A percentile compares a stretch with the other conserved stretches of the same genome.
These are phyloP conservation scores for Gentiana dahurica DNA, from an alignment of 257 asterid species.

Conservation along the genomic window DNA sequence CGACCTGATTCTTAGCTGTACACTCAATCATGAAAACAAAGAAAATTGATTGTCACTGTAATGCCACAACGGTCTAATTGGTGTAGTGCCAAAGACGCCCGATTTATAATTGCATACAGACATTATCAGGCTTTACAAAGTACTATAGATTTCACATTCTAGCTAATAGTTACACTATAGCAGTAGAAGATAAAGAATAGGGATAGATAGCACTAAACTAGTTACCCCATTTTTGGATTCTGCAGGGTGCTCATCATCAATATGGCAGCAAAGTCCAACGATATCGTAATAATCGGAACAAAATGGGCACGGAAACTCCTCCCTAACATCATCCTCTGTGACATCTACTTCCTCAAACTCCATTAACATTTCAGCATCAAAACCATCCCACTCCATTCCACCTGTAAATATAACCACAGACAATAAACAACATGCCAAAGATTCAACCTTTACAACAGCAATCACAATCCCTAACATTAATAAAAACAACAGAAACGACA, in stretches of 20 bases:
- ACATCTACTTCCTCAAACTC: constrained; percentile 70
- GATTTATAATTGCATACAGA: too few relatives aligned
- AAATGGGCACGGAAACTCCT: constrained; percentile 77
- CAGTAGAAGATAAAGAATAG: not conserved
- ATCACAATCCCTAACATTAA: not conserved
- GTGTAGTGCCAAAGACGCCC: too few relatives aligned
- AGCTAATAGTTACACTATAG: not conserved
- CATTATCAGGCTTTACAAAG: too few relatives aligned
- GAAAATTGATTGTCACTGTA: too few relatives aligned
- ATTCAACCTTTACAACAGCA: constrained; percentile 2
- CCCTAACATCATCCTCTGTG: constrained; percentile 57
- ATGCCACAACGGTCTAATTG: too few relatives aligned
- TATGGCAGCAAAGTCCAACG: too few relatives aligned
- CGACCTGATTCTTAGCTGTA: too few relatives aligned
- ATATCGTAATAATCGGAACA: constrained; percentile 70
- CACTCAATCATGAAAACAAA: too few relatives aligned
- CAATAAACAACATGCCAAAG: constrained; percentile 5
- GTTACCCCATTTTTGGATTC: constrained; percentile 76
- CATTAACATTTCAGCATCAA: constrained; percentile 72
- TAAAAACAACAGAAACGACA: not conserved
- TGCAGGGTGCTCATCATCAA: constrained; percentile 80
- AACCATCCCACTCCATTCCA: constrained; percentile 54
- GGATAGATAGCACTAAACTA: not conserved
- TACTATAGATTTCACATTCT: too few relatives aligned
- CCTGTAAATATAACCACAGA: constrained; percentile 3